Evolutionary conservation across 495 filamentous ascomycete species (phyloP).

Genomic region (Aspergillus taichungensis): DNA sequence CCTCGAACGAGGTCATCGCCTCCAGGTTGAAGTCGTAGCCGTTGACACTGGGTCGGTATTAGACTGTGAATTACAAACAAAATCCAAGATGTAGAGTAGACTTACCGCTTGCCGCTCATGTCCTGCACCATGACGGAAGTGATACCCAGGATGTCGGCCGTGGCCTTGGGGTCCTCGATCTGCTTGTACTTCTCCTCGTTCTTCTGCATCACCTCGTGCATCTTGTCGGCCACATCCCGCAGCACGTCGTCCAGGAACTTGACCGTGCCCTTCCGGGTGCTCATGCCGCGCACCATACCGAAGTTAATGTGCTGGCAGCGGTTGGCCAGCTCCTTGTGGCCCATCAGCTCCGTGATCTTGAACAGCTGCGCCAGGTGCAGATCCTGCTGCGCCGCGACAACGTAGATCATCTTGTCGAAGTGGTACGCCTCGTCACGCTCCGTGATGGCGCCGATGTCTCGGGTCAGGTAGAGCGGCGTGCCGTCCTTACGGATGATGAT

Average conservation of each 20-base stretch:
- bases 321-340: constrained; percentile 48
- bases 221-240: constrained; percentile 53
- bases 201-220: constrained; percentile 63
- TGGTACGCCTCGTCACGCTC: constrained; percentile 54
- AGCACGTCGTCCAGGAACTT: constrained; percentile 65
- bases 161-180: constrained; percentile 49
- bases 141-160: constrained; percentile 51
- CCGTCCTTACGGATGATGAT: constrained; percentile 62
- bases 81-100: not conserved
- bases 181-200: constrained; percentile 58
- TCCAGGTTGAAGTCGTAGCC: constrained; percentile 61
- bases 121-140: constrained; percentile 66
- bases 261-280: constrained; percentile 58
- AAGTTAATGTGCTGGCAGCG: constrained; percentile 67
- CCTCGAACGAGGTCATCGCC: constrained; percentile 61
- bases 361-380: constrained; percentile 65
- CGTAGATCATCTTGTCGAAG: constrained; percentile 73
- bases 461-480: constrained; percentile 59
- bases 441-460: constrained; percentile 60
- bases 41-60: constrained; percentile 42
- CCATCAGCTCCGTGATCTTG: constrained; percentile 63
- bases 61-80: not conserved
- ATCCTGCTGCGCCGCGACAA: constrained; percentile 62
- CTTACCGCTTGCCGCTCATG: constrained; percentile 59
- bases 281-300: constrained; percentile 64